Evolutionary conservation across 768 basidiomycete species (phyloP), one percentile per base, ranked within the genome.

Genomic region (Tephrocybe sp.): DNA sequence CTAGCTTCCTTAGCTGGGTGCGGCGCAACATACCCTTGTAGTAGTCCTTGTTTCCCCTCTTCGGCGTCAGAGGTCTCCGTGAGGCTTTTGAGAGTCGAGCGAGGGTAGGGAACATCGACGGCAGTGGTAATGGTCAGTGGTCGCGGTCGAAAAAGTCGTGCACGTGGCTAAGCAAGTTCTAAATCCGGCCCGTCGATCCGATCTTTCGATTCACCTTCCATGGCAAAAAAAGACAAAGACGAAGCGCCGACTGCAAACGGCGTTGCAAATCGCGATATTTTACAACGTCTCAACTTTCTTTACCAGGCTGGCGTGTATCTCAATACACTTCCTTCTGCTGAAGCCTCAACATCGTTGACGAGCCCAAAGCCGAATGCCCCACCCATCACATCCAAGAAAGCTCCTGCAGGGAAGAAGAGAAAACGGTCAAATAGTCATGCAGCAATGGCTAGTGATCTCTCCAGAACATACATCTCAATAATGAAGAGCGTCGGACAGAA

Each of bases 11-110:
- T n/a, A n/a, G n/a, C n/a, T n/a, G n/a, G n/a, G n/a, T n/a, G n/a
- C n/a, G n/a, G n/a, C n/a, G 30, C 28, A 52, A 32, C 70, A n/a
- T 6, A 88, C 96, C 96, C 70, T 98, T 98, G 78, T 97, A 98
- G 66, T 78, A 98, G 64, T 99, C 93, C 63, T 98, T 98, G 73
- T 97, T 97, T 14, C 83, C 96, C 41, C 85, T 73, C 67, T 98
- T 98, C 0, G 90, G 76, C 0, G 88, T 93, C 44, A 98, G 73
- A 2, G 93, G 81, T 21, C 83, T 75, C 50, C 96, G 77, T 0
- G 90, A 92, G 18, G 94, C 94, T 64, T 93, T 95, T 26, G 89
- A 90, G 2, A 86, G 73, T 49, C 82, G 73, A n/a, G 72, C 74
- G 14, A 80, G 65, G 18, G 91, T 87, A 4, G 88, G 80, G 61